phyloP scores from a whole-genome alignment of 768 basidiomycete genomes.

The Rhodotorula toruloides region DNA sequence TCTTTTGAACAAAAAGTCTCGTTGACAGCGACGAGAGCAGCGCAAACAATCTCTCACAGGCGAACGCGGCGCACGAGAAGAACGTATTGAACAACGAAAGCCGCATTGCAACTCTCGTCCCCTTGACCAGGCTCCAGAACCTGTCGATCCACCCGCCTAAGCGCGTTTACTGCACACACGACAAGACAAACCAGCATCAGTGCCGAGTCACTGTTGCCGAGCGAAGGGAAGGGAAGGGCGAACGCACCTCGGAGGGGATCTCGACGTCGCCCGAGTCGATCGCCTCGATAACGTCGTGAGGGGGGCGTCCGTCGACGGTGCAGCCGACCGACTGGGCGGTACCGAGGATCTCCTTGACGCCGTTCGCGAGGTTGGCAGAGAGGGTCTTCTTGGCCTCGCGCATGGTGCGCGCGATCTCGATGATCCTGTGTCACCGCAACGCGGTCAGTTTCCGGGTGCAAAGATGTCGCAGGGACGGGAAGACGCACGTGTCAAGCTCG shows the following conservation, averaged over 20 bases:
- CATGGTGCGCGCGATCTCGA: constrained; percentile 95
- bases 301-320: constrained; percentile 85
- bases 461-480: background rate
- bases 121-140: too few relatives aligned
- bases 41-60: too few relatives aligned
- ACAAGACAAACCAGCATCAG: too few relatives aligned
- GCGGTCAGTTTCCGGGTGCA: background rate
- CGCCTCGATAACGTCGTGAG: constrained; percentile 56
- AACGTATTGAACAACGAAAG: background rate
- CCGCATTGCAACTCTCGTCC: background rate
- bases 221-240: background rate
- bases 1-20: too few relatives aligned
- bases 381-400: constrained; percentile 89
- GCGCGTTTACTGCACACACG: background rate
- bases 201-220: too few relatives aligned
- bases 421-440: constrained; percentile 51
- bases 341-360: constrained; percentile 95
- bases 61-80: background rate
- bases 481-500: constrained; percentile 51
- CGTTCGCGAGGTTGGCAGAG: constrained; percentile 87
- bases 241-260: constrained; percentile 47
- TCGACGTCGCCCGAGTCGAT: constrained; percentile 50
- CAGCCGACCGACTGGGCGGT: constrained; percentile 96
- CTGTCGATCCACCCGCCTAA: background rate
- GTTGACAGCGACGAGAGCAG: too few relatives aligned